Percentiles rank a stretch among this genome's conserved stretches.
Conservation (phyloP, 2,329 filamentous ascomycete species). For the Aspergillus flavus region DNA sequence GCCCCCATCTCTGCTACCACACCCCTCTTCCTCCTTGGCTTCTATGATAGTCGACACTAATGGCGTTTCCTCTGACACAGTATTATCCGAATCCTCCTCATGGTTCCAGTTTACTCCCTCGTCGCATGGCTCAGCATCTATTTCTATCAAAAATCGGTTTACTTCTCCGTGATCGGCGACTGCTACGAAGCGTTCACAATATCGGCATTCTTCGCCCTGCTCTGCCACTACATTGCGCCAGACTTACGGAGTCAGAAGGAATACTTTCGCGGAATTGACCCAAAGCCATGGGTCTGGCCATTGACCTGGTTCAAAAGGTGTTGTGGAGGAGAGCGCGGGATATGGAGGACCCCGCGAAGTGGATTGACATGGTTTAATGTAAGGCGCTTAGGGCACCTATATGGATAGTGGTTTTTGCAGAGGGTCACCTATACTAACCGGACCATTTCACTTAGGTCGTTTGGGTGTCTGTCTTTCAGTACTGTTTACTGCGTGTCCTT, state of each 20-base stretch:
- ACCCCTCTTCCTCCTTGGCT: not conserved
- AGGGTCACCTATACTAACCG: not conserved
- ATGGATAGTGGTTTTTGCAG: not conserved
- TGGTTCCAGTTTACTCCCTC: conserved; percentile 79
- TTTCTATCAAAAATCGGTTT: conserved; percentile 76
- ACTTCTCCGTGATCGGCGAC: conserved; percentile 78
- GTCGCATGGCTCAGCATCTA: conserved; percentile 73
- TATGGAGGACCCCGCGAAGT: conserved; percentile 73
- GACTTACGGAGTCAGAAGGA: conserved; percentile 79
- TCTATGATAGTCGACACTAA: not conserved
- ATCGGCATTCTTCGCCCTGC: conserved; percentile 79
- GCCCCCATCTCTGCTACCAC: conserved; percentile 12
- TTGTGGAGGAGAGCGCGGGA: conserved; percentile 68
- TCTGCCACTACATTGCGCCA: conserved; percentile 79
- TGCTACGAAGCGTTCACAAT: conserved; percentile 91
- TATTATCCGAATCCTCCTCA: conserved; percentile 85
- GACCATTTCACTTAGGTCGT: conserved; percentile 43
- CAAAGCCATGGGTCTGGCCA: conserved; percentile 75
- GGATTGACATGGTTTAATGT: conserved; percentile 89
- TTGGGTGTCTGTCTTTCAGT: conserved; percentile 82
- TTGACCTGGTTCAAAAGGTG: conserved; percentile 70
- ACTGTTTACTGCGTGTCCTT: conserved; percentile 77
- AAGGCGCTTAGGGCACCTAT: conserved; percentile 9
- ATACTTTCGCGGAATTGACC: conserved; percentile 71
- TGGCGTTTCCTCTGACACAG: conserved; percentile 41